phyloP scores from a whole-genome alignment of 2,329 filamentous ascomycete genomes.

The Pseudophaeomoniella oleicola region DNA sequence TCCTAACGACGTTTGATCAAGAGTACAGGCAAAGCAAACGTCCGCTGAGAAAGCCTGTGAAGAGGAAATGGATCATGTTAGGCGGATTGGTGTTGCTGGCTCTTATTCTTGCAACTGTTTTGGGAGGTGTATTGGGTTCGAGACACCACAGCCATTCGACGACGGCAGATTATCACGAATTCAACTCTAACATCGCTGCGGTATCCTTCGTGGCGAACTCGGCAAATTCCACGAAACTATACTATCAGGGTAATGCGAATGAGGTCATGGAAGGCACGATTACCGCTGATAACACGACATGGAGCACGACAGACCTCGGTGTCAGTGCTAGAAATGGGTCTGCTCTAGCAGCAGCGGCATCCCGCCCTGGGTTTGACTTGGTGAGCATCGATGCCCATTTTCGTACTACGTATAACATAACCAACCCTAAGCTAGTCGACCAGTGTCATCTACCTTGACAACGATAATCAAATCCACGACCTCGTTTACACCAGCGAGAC shows the following conservation, averaged over 20 bases:
- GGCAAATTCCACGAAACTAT: conserved; percentile 5
- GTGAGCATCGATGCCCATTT: conserved; percentile 3
- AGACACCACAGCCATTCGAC: conserved; percentile 2
- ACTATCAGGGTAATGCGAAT: conserved; percentile 6
- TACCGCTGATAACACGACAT: conserved; percentile 4
- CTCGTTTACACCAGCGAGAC: conserved; percentile 3
- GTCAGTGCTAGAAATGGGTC: conserved; percentile 5
- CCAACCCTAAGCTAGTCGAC: conserved; percentile 3
- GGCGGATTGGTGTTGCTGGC: conserved; percentile 3
- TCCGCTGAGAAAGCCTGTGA: not conserved
- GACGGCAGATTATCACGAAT: not conserved
- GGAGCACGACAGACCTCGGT: conserved; percentile 3
- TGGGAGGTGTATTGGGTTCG: conserved; percentile 5
- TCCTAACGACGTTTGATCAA: no score
- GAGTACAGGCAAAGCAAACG: no score
- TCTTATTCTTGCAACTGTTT: conserved; percentile 4
- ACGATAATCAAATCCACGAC: conserved; percentile 5
- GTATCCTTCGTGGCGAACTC: conserved; percentile 4
- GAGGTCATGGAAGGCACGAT: conserved; percentile 7
- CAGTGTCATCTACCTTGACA: conserved; percentile 6
- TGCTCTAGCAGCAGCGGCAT: conserved; percentile 6
- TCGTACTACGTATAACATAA: no score
- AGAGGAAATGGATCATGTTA: conserved; percentile 4
- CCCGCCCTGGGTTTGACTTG: conserved; percentile 4
- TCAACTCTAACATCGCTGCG: conserved; percentile 6